phyloP scores from a whole-genome alignment of 495 filamentous ascomycete species.

The Schizothecium vesticola region DNA sequence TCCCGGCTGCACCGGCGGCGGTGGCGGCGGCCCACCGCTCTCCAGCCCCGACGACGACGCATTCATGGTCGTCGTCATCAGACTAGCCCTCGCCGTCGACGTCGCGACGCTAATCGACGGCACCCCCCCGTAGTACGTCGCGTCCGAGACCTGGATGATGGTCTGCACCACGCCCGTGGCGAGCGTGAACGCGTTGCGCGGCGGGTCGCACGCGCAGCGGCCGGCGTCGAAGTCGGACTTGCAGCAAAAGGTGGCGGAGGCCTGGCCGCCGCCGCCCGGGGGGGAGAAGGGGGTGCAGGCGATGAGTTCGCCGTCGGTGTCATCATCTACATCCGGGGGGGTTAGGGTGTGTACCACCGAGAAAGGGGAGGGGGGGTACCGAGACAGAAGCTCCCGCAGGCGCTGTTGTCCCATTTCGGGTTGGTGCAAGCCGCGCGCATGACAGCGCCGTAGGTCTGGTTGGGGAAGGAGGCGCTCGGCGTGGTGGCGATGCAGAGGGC shows the following conservation, averaged over 20 bases:
- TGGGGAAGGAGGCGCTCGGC: constrained; percentile 14
- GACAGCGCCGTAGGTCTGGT: constrained; percentile 21
- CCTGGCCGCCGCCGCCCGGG: background rate
- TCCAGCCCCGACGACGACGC: no score
- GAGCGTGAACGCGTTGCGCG: constrained; percentile 13
- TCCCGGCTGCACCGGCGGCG: no score
- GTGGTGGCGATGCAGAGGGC: constrained; percentile 31
- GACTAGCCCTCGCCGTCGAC: background rate
- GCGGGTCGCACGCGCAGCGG: constrained; percentile 20
- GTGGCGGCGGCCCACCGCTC: no score
- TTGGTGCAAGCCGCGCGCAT: constrained; percentile 27
- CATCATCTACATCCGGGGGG: constrained; percentile 9
- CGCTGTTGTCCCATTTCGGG: constrained; percentile 25
- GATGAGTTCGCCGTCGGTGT: constrained; percentile 17
- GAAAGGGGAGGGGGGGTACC: constrained; percentile 13
- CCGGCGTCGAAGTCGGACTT: constrained; percentile 18
- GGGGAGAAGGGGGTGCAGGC: constrained; percentile 16
- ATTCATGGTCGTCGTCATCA: background rate
- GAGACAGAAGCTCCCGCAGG: constrained; percentile 31
- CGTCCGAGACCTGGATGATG: constrained; percentile 25
- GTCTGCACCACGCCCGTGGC: constrained; percentile 21
- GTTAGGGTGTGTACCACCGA: background rate
- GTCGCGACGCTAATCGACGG: constrained; percentile 8
- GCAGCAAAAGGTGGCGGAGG: constrained; percentile 29
- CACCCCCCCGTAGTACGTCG: constrained; percentile 10